Evolutionary conservation across 1,139 yeast species (phyloP).

Genomic region (Suhomyces maxii): DNA sequence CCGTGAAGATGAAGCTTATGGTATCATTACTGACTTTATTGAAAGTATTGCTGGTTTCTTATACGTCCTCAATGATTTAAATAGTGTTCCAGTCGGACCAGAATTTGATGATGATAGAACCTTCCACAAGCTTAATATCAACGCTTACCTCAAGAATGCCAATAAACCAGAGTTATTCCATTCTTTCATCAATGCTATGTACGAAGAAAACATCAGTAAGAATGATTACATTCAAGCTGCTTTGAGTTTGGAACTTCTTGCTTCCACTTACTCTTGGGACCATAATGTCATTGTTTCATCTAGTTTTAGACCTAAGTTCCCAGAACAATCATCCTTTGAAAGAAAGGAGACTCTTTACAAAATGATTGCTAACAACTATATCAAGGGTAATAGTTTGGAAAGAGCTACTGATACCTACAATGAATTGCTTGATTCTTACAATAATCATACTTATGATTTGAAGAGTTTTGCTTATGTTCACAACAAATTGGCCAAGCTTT

Average conservation of each 20-base stretch:
- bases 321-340: conserved; percentile 77
- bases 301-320: conserved; percentile 67
- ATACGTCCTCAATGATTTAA: conserved; percentile 64
- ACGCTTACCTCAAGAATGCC: conserved; percentile 75
- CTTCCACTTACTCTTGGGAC: conserved; percentile 78
- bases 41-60: conserved; percentile 64
- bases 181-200: conserved; percentile 74
- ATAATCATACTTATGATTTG: conserved; percentile 71
- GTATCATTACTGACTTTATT: conserved; percentile 52
- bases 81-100: conserved; percentile 74
- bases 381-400: conserved; percentile 55
- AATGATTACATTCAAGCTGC: conserved; percentile 81
- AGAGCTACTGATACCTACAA: conserved; percentile 51
- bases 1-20: conserved; percentile 66
- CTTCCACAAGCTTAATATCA: conserved; percentile 74
- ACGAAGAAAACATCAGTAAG: conserved; percentile 60
- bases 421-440: conserved; percentile 76
- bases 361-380: conserved; percentile 69
- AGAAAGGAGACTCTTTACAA: conserved; percentile 75
- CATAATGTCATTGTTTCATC: conserved; percentile 58
- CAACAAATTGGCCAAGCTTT: conserved; percentile 65
- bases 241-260: conserved; percentile 72
- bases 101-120: conserved; percentile 88
- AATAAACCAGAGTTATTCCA: conserved; percentile 80
- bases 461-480: conserved; percentile 76